Evolutionary conservation across 2,329 filamentous ascomycete species (phyloP), one percentile per base, ranked within the genome.

Genomic region (Fonsecaea pedrosoi): DNA sequence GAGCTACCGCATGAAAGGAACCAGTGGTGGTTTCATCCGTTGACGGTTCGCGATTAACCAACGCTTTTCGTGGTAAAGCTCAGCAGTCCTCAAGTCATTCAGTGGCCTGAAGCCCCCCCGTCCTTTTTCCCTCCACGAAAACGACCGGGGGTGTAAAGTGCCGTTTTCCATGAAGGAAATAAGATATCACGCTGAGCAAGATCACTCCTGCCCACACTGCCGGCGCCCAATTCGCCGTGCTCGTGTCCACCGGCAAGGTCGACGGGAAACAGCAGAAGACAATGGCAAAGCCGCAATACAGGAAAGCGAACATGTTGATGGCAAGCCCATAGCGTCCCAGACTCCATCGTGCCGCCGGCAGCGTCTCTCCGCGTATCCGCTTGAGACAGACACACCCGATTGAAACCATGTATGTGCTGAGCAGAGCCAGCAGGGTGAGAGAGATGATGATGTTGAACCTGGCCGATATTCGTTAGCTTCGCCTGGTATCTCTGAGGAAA

Each of bases 361-460:
- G 77, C 1, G 75, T 65, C 60, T 84, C 77, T 1, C 75, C 72
- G 8, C 76, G 77, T 63, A 81, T 73, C 2, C 82, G 78, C 65
- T 82, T 82, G n/a, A 80, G 68, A 9, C 82, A 72, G 8, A 85
- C 75, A 70, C 82, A 84, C 13, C 75, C 76, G 57, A 84, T 83
- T 1, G 81, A 82, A 7, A 85, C 72, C 37, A 81, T 76, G 62
- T 82, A 83, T 25, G 81, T 78, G 4, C 76, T 78, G 50, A 82
- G 72, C 10, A 82, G 69, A 7, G 80, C 78, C 5, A 77, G 76
- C 32, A 81, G 76, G 1, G 77, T 78, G 4, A 83, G 76, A 2
- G 81, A 81, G 25, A 81, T 73, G 54, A 83, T 79, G 62, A 80
- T 80, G 66, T 79, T 78, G 57, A 83, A 76, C n/a, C n/a, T 25